Evolutionary conservation across 371 early-diverging fungal species (phyloP), one percentile per base, ranked within the genome.

Genomic region (Syncephalastrum sp.): DNA sequence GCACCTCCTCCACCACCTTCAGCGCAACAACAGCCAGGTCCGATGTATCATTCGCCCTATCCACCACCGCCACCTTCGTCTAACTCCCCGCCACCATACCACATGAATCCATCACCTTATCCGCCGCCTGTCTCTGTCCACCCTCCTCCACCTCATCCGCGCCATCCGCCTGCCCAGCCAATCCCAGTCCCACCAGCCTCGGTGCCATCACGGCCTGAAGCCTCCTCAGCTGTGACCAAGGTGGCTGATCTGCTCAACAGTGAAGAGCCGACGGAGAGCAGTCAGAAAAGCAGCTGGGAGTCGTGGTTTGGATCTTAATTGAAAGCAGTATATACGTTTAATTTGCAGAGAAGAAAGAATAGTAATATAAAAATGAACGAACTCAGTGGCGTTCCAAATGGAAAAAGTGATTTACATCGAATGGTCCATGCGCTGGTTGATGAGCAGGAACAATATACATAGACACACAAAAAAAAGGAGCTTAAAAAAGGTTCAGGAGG

Each of bases 221-320:
- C 54, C 6, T 10, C 62, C 4, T 43, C 63, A 15, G 27, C 62
- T 2, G 79, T 79, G 2, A 79, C 79, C 2, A 75, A 73, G 44
- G 79, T 79, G 14, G 71, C 79, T 24, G 79, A 79, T 57, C 47
- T 79, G 41, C 63, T 79, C 16, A 79, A 79, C 44, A 79, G 64
- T 55, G 79, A 79, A 53, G 79, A 79, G 42, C 68, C 79, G n/a
- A 54, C 72, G 17, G 74, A 79, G 25, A 53, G 66, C 16, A 57
- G 41, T 27, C 63, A 68, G 41, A 70, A 67, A 53, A 68, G 64
- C 58, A 74, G 64, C 47, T 79, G 79, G 79, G 73, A 79, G 60
- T 69, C 79, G 33, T 79, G 79, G 79, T 79, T 79, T 69, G 47
- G 48, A 17, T 60, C 47, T 45, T 51, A 15, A 4, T 29, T 16